Percentiles rank a stretch among this genome's conserved stretches.
These are phyloP conservation scores for Chytriomyces hyalinus DNA, from an alignment of 192 early-diverging fungal species.

Conservation along the genomic window DNA sequence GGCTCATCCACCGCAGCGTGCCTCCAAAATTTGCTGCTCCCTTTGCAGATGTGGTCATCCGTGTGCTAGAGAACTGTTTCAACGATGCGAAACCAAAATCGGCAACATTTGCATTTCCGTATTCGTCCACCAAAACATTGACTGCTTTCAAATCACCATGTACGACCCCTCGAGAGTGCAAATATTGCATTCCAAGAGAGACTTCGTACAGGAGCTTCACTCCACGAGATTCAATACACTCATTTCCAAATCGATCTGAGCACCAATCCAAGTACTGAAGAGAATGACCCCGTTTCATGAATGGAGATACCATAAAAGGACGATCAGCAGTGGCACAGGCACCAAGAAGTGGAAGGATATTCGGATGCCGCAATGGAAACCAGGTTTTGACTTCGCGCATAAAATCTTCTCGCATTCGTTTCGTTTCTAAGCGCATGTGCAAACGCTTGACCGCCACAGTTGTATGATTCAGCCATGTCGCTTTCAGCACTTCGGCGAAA, in stretches of 20 bases:
- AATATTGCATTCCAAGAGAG: constrained; percentile 43
- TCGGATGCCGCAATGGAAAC: constrained; percentile 45
- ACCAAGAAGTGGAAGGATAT: constrained; percentile 49
- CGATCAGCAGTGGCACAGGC: constrained; percentile 43
- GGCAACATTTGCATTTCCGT: constrained; percentile 31
- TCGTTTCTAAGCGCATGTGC: constrained; percentile 37
- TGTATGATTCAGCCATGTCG: constrained; percentile 44
- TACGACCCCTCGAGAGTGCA: constrained; percentile 41
- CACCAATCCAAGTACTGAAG: constrained; percentile 37
- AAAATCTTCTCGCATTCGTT: constrained; percentile 32
- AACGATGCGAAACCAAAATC: constrained; percentile 45
- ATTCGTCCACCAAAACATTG: constrained; percentile 46
- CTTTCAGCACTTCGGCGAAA: constrained; percentile 45
- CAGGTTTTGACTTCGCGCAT: constrained; percentile 44
- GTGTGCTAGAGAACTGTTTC: constrained; percentile 34
- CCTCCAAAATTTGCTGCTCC: constrained; percentile 14
- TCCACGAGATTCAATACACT: not conserved
- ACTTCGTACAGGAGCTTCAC: constrained; percentile 46
- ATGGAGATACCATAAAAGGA: constrained; percentile 53
- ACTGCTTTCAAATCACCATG: constrained; percentile 47
- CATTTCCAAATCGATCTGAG: not conserved
- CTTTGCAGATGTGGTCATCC: constrained; percentile 8
- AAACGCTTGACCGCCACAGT: constrained; percentile 44
- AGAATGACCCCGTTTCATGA: constrained; percentile 40
- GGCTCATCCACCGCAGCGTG: constrained; percentile 44